phyloP scores from a whole-genome alignment of 768 basidiomycete species.

The Lactarius indigo region DNA sequence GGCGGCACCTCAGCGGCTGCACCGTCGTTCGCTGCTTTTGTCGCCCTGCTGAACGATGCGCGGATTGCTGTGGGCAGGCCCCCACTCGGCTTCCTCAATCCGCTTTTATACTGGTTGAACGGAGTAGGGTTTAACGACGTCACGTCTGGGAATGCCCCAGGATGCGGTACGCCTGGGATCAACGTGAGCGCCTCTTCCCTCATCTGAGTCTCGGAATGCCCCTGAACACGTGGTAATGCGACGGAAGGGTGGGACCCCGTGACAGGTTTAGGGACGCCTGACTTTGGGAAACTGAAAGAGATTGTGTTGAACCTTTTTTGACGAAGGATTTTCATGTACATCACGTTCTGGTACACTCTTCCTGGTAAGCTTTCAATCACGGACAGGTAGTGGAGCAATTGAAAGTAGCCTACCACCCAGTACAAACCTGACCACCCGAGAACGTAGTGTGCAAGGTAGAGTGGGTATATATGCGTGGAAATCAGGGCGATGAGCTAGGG shows the following conservation, averaged over 20 bases:
- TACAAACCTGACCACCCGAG: too few species aligned
- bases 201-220: background rate
- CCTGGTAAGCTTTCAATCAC: too few species aligned
- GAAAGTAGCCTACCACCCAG: too few species aligned
- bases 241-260: slow-evolving; percentile 56
- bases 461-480: too few species aligned
- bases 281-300: slow-evolving; percentile 45
- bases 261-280: slow-evolving; percentile 54
- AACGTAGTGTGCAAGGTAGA: too few species aligned
- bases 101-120: slow-evolving; percentile 38
- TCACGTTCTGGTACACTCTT: too few species aligned
- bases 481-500: too few species aligned
- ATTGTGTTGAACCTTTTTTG: slow-evolving; percentile 29
- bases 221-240: slow-evolving; percentile 32
- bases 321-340: background rate
- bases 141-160: slow-evolving; percentile 44
- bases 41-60: slow-evolving; percentile 47
- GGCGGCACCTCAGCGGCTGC: slow-evolving; percentile 59
- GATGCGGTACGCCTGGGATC: slow-evolving; percentile 63
- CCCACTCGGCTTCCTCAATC: slow-evolving; percentile 45
- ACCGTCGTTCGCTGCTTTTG: slow-evolving; percentile 55
- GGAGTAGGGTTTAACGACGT: slow-evolving; percentile 53
- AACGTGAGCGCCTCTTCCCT: slow-evolving; percentile 40
- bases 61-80: slow-evolving; percentile 41
- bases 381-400: too few species aligned